Conservation (phyloP, 352 stramenopile species). For the Phytopythium litorale region DNA sequence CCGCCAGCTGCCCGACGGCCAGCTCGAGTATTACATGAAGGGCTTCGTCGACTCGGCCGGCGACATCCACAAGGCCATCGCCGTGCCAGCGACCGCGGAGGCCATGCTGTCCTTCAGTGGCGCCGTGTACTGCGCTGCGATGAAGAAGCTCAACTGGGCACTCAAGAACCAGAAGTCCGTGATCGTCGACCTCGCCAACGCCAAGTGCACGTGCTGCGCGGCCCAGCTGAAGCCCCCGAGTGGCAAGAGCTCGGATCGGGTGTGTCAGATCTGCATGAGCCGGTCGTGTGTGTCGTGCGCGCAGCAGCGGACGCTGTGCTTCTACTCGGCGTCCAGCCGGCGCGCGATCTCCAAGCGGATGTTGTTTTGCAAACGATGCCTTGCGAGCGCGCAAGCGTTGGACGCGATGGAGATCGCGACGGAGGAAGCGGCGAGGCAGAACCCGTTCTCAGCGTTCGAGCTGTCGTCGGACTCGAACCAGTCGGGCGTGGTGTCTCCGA, state of each 20-base stretch:
- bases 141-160: constrained; percentile 23
- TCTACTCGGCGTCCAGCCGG: constrained; percentile 14
- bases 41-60: constrained; percentile 11
- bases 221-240: constrained; percentile 1
- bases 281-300: constrained; percentile 12
- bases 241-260: not conserved
- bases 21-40: constrained; percentile 13
- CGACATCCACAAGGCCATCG: constrained; percentile 7
- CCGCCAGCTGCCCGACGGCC: constrained; percentile 7
- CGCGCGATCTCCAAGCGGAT: constrained; percentile 18
- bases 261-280: constrained; percentile 10
- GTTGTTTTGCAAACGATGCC: constrained; percentile 21
- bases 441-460: constrained; percentile 28
- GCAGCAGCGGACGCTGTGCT: constrained; percentile 18
- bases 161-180: constrained; percentile 17
- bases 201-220: not conserved
- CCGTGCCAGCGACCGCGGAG: constrained; percentile 7
- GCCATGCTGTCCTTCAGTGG: constrained; percentile 7
- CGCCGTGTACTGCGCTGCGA: constrained; percentile 8
- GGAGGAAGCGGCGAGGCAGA: constrained; percentile 22
- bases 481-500: constrained; percentile 21
- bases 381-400: constrained; percentile 12
- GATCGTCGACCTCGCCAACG: constrained; percentile 6
- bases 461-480: constrained; percentile 18
- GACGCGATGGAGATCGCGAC: constrained; percentile 24